Conservation (phyloP, 2,329 filamentous ascomycete genomes). For the Penicillium digitatum region DNA sequence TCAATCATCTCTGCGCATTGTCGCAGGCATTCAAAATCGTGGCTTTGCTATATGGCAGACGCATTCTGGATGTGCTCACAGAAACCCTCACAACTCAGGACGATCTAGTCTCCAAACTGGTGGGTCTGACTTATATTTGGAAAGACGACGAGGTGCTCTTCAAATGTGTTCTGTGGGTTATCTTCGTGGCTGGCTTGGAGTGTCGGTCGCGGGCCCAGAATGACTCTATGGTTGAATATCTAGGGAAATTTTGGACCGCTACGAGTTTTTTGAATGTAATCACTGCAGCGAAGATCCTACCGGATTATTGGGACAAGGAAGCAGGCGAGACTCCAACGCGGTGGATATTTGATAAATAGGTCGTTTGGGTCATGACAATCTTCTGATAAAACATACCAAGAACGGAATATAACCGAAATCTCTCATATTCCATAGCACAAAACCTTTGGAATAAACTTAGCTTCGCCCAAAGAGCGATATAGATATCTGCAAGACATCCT, state of each 20-base stretch:
- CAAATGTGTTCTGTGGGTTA: slow-evolving; percentile 37
- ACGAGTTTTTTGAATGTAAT: slow-evolving; percentile 34
- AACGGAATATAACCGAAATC: not conserved
- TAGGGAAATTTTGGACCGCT: slow-evolving; percentile 30
- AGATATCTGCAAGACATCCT: slow-evolving; percentile 57
- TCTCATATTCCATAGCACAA: too few relatives aligned
- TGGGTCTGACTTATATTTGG: slow-evolving; percentile 24
- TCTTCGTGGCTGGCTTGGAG: slow-evolving; percentile 34
- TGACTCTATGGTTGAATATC: slow-evolving; percentile 20
- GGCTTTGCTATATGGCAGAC: slow-evolving; percentile 31
- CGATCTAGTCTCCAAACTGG: slow-evolving; percentile 23
- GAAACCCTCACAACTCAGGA: slow-evolving; percentile 14
- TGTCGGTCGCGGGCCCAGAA: slow-evolving; percentile 23
- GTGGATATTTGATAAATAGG: slow-evolving; percentile 35
- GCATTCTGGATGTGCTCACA: slow-evolving; percentile 28
- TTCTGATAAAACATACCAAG: slow-evolving; percentile 23
- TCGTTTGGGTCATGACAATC: slow-evolving; percentile 28
- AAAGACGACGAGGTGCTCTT: slow-evolving; percentile 25
- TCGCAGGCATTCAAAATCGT: slow-evolving; percentile 30
- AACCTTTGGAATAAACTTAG: not conserved
- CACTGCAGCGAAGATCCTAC: slow-evolving; percentile 30
- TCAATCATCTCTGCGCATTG: slow-evolving; percentile 24
- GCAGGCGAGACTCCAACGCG: slow-evolving; percentile 8
- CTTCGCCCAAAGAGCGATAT: not conserved
- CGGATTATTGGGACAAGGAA: slow-evolving; percentile 24